Base-by-base conservation (phyloP, 2,329 filamentous ascomycete species). In the Aspergillus uvarum region DNA sequence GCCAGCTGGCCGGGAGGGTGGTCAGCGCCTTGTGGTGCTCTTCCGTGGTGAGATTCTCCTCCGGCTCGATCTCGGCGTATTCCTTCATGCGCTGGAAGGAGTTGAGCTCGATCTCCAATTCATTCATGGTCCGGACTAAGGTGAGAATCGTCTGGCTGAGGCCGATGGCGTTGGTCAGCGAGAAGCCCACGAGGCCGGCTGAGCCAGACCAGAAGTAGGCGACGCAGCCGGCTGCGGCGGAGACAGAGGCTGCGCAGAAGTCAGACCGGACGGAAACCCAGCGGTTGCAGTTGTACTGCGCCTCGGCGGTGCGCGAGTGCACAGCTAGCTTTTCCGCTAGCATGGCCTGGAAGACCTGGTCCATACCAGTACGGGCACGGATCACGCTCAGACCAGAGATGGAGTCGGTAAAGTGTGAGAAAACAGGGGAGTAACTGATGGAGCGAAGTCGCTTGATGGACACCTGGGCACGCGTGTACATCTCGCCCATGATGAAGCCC, bases 181-280 rank as follows among this genome's bases (percentile, higher is more conserved):
- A 85, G 70, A 85, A 85, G 4, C 83, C 83, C 3, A 85, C 82
- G 49, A 85, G 69, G 3, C 83, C 83, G 29, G 83, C 81, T 11
- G 80, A 77, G 2, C 84, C 77, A 0, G 76, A 63, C 11, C 78
- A 79, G 12, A 78, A 76, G 63, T 82, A 76, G 5, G 83, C 83
- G 53, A 85, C 83, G 50, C 79, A 76, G 8, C 83, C 83, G 0
- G 83, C 83, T 10, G 76, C 75, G 1, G 83, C 74, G 12, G 80
- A 79, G 11, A 85, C 81, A 1, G 83, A 70, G 0, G 83, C 82
- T 1, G 83, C 84, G 55, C 83, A 79, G 64, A 84, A 77, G 61
- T 85, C 83, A 4, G 84, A 76, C 5, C 84, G 80, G 44, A 85
- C 77, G 1, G 80, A 77, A 2, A 86, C 81, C 84, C 84, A 86